phyloP scores from a whole-genome alignment of 2,329 filamentous ascomycete genomes.

The Colletotrichum sp. region DNA sequence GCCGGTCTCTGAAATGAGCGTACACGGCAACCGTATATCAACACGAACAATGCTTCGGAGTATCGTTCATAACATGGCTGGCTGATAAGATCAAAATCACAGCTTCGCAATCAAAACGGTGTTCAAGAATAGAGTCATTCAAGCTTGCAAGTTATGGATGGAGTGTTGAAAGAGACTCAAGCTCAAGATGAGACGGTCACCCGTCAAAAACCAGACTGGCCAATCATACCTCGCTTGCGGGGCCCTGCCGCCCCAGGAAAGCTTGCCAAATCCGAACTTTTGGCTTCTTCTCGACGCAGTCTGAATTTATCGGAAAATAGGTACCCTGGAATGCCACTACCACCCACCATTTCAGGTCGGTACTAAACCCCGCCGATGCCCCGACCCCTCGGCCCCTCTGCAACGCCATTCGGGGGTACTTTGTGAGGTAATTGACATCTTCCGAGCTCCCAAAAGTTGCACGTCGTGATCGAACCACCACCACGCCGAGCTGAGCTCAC shows the following conservation, averaged over 20 bases:
- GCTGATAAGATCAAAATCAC: not conserved
- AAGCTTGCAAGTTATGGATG: not conserved
- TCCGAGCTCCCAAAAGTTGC: not conserved
- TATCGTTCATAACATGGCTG: not conserved
- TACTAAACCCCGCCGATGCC: not conserved
- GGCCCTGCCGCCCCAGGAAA: not conserved
- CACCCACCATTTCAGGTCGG: not conserved
- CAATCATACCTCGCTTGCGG: not conserved
- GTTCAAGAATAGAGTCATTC: not conserved
- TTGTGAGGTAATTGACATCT: constrained; percentile 7
- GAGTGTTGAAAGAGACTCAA: not conserved
- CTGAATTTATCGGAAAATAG: not conserved
- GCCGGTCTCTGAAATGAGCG: not conserved
- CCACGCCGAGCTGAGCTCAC: not conserved
- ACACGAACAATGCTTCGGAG: not conserved
- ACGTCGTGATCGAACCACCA: constrained; percentile 9
- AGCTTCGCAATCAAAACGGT: too few relatives aligned
- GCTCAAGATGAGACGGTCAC: not conserved
- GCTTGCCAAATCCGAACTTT: not conserved
- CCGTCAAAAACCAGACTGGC: not conserved
- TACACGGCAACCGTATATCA: not conserved
- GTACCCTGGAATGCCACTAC: not conserved
- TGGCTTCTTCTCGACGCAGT: not conserved
- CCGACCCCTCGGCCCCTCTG: not conserved
- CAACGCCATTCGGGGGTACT: not conserved